A percentile compares a stretch with the other conserved stretches of the same genome.
These are phyloP conservation scores for Zasmidium citrigriseum DNA, from an alignment of 2,329 filamentous ascomycete genomes.

Conservation along the genomic window DNA sequence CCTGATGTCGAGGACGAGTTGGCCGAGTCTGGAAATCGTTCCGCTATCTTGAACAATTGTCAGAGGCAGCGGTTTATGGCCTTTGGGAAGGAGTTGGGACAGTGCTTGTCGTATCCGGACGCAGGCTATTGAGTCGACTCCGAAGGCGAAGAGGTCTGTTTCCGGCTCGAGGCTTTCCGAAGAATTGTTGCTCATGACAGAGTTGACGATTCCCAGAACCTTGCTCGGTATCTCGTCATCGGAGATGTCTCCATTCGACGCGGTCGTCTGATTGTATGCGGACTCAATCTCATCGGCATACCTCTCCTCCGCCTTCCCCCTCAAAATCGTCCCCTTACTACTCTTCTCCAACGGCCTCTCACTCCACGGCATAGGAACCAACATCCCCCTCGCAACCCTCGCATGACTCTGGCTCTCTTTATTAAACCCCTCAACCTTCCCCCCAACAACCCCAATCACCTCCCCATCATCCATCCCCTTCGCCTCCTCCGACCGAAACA, in stretches of 20 bases:
- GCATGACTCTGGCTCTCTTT: constrained; percentile 52
- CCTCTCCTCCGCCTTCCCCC: constrained; percentile 52
- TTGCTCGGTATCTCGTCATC: constrained; percentile 36
- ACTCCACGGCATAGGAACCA: constrained; percentile 47
- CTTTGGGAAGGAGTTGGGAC: constrained; percentile 37
- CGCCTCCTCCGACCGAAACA: constrained; percentile 48
- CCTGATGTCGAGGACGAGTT: constrained; percentile 42
- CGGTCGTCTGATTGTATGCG: constrained; percentile 43
- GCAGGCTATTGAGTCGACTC: constrained; percentile 62
- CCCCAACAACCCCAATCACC: constrained; percentile 46
- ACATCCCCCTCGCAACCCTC: constrained; percentile 52
- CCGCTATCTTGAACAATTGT: constrained; percentile 64
- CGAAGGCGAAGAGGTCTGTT: constrained; percentile 58
- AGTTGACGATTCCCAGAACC: constrained; percentile 35
- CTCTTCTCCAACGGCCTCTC: constrained; percentile 54
- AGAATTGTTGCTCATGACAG: constrained; percentile 15
- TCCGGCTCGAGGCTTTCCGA: constrained; percentile 7
- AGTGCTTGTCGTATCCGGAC: constrained; percentile 52
- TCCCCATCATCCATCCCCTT: constrained; percentile 36
- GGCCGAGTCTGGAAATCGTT: constrained; percentile 47
- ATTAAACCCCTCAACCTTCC: constrained; percentile 52
- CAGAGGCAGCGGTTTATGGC: constrained; percentile 48
- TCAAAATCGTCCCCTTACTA: constrained; percentile 63
- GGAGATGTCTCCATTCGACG: constrained; percentile 20
- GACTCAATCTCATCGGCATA: constrained; percentile 51